These are phyloP conservation scores for Hemileccinum impolitum DNA, from an alignment of 768 basidiomycete species.

Conservation along the genomic window DNA sequence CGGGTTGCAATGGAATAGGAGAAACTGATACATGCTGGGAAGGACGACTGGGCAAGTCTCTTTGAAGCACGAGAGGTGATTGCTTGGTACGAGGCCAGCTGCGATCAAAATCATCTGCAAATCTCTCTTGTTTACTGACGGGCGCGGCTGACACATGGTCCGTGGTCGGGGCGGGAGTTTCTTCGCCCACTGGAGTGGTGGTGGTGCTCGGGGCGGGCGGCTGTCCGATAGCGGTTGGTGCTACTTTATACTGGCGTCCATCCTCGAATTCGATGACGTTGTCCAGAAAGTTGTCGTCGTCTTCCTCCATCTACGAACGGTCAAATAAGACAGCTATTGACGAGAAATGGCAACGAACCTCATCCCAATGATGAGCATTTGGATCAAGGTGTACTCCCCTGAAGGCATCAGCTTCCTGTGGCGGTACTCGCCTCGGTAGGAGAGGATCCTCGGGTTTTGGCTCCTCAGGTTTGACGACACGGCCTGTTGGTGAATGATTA, in stretches of 20 bases:
- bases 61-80: conserved; percentile 42
- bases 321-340: conserved; percentile 3
- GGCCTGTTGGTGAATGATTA: conserved; percentile 22
- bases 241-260: conserved; percentile 86
- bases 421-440: conserved; percentile 51
- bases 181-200: conserved; percentile 7
- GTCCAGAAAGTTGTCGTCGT: conserved; percentile 85
- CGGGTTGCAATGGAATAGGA: conserved; percentile 35
- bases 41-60: conserved; percentile 37
- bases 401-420: conserved; percentile 91
- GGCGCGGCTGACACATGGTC: conserved; percentile 33
- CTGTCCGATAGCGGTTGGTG: conserved; percentile 39
- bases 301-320: conserved; percentile 73
- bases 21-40: conserved; percentile 32
- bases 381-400: conserved; percentile 91
- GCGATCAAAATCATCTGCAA: conserved; percentile 92
- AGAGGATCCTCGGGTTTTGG: conserved; percentile 52
- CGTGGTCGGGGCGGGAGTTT: conserved; percentile 16
- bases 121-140: conserved; percentile 82
- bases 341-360: conserved; percentile 53
- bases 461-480: conserved; percentile 28
- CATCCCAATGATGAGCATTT: conserved; percentile 96
- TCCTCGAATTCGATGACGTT: conserved; percentile 96
- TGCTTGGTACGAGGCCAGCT: conserved; percentile 84
- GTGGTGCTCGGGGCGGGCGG: conserved; percentile 20